Base-by-base conservation (phyloP, 331 rosid species). In the Saraca asoca region DNA sequence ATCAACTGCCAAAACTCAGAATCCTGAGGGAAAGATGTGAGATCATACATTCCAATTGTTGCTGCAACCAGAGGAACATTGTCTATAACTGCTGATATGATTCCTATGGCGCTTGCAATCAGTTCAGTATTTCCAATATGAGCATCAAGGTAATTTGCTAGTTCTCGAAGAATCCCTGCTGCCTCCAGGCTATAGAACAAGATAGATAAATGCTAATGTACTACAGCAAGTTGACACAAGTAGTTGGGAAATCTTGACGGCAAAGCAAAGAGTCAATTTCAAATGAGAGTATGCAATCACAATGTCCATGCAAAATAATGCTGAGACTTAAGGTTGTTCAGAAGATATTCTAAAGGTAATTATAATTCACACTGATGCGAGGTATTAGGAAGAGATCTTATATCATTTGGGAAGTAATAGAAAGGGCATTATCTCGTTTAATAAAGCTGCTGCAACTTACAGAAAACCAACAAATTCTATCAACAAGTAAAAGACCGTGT, bases 51-150 rank as follows among this genome's bases (percentile, higher is more conserved):
- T 55, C 97, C 98, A 90, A 93, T 84, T 18, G 96, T 79, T 62
- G 97, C 97, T 7, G 96, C 97, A 53, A 93, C 98, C 69, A 90
- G 71, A 37, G 98, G 96, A 74, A 93, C 97, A 63, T 93, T 93
- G 87, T 93, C 95, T 72, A 93, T 83, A 17, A 93, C 31, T 48
- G 97, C 96, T 44, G 97, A 93, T 73, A 93, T 84, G 43, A 87
- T 78, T 52, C 97, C 98, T 24, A 93, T 82, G 15, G 90, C 48
- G 66, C 92, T 64, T 17, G 98, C 96, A 57, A 90, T 88, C 68
- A 90, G 81, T 66, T 88, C 96, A 10, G 14, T 12, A 62, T 68
- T 93, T 1, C 85, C 64, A 78, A 90, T 78, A 75, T 86, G 91
- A 56, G 95, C 73, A 39, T 93, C 97, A 2, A 90, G 88, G 82